Base-by-base conservation (phyloP, 2,329 filamentous ascomycete species). In the Exophiala xenobiotica region DNA sequence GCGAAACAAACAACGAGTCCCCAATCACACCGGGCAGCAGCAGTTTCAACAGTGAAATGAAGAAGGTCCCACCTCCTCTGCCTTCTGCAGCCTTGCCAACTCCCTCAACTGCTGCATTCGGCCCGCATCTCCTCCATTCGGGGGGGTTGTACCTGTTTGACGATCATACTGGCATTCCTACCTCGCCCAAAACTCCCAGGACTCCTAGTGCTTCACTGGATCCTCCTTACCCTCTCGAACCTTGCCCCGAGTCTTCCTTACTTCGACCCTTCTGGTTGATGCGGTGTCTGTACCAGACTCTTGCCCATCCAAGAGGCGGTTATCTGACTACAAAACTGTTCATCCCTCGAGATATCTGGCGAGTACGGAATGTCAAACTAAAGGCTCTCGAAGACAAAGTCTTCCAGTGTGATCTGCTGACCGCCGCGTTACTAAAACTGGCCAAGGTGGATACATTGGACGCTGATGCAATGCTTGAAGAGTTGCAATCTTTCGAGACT, bases 201-300 rank as follows among this genome's bases (percentile, higher is more conserved):
- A 84, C 82, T n/a, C 82, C 85, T 2, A 85, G 86, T 50, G 74
- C 78, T 3, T 67, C 79, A 9, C 64, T 74, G 0, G 84, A 45
- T 19, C 50, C 90, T 59, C 80, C 83, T 1, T 79, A 86, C 18
- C 82, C 90, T 0, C 78, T 99, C 4, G 93, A 99, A 65, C 88
- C 93, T 2, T 99, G 95, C 66, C 93, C 93, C 1, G 88, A 87
- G 27, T 90, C 95, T 33, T 85, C 86, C 53, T 79, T 96, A 63
- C 78, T 97, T n/a, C 85, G 93, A 16, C 95, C 93, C 1, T 99
- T 96, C 69, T 99, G 93, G 93, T 77, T 99, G 38, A 96, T 99
- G 89, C 85, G 93, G 48, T 91, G 88, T 56, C 78, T 99, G 20
- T 95, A 93, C 66, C 90, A 96, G 67, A 96, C 91, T 0, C 82